These are phyloP conservation scores for Claviceps pazoutovae DNA, from an alignment of 2,329 filamentous ascomycete genomes.

Conservation along the genomic window DNA sequence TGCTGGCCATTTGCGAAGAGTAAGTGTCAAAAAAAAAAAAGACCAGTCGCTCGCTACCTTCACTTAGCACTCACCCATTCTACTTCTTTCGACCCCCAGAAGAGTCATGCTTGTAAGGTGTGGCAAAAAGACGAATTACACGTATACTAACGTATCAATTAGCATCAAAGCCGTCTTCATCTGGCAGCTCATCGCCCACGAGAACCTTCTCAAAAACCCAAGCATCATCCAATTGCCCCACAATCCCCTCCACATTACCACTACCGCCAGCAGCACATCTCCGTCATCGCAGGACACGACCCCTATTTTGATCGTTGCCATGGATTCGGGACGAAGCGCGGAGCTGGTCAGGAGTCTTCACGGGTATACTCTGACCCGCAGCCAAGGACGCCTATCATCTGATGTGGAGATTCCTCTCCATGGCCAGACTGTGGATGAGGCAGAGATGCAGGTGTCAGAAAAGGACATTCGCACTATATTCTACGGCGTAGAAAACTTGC, in stretches of 20 bases:
- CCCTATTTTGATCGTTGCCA: slow-evolving; percentile 23
- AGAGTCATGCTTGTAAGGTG: slow-evolving; percentile 8
- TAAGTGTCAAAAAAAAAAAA: slow-evolving; percentile 19
- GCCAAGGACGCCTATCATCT: slow-evolving; percentile 18
- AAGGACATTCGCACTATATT: slow-evolving; percentile 28
- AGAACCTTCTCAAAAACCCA: slow-evolving; percentile 35
- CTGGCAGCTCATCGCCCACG: slow-evolving; percentile 35
- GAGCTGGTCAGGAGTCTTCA: slow-evolving; percentile 16
- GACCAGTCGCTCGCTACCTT: neutral
- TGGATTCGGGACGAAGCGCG: slow-evolving; percentile 22
- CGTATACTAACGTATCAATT: neutral
- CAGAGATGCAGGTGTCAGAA: slow-evolving; percentile 22
- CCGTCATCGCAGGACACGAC: slow-evolving; percentile 7
- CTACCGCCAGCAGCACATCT: slow-evolving; percentile 8
- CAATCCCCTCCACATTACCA: slow-evolving; percentile 46
- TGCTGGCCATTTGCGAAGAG: slow-evolving; percentile 45
- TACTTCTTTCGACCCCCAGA: neutral
- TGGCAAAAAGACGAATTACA: no score
- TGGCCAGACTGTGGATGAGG: slow-evolving; percentile 11
- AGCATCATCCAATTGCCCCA: slow-evolving; percentile 40
- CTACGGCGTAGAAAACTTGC: slow-evolving; percentile 32
- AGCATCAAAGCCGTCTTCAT: slow-evolving; percentile 51
- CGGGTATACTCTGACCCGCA: slow-evolving; percentile 18
- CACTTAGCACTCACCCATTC: neutral
- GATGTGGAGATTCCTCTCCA: slow-evolving; percentile 14